Evolutionary conservation across 2,329 filamentous ascomycete species (phyloP), one percentile per base, ranked within the genome.

Genomic region (Penicillium sp.): DNA sequence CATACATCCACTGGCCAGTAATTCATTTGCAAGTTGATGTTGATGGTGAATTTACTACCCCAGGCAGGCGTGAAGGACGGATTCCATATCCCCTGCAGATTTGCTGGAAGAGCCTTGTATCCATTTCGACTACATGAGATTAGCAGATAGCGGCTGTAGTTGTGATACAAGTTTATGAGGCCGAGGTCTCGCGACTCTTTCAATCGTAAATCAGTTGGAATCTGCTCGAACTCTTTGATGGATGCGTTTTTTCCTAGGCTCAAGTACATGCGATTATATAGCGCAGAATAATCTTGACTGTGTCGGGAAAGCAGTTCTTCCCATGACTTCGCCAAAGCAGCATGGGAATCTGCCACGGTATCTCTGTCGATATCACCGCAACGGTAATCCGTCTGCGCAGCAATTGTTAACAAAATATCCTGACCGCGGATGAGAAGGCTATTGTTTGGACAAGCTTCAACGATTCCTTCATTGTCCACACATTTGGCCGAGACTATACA

Each of bases 21-120:
- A 58, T 84, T 85, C 83, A 84, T 85, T 60, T 85, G 79, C 0
- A 84, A 58, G 53, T 85, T 85, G 61, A 85, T 83, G 59, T 85
- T 81, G 33, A 77, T 71, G 35, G 83, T 81, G 56, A 83, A 85
- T 60, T 84, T 81, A 5, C 72, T 77, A 6, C 77, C 75, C 82
- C 83, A 83, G 0, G 77, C 74, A 3, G 76, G 71, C 0, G 62
- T 61, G 1, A 79, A 66, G 0, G 73, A 68, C 42, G 81, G 74
- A 4, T 77, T 78, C 83, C 83, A 85, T 16, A 76, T 75, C 0
- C 83, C 82, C 63, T 83, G 80, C 0, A 86, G 71, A 52, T 83
- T 85, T 0, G 82, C 73, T 0, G 83, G 82, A 0, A 85, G 71
- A 0, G 76, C 28, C 26, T 65, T 64, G 24, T 55, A 28, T 35